Conservation (phyloP, 176 grass and related monocot genomes). For the Oropetium thomaeum region DNA sequence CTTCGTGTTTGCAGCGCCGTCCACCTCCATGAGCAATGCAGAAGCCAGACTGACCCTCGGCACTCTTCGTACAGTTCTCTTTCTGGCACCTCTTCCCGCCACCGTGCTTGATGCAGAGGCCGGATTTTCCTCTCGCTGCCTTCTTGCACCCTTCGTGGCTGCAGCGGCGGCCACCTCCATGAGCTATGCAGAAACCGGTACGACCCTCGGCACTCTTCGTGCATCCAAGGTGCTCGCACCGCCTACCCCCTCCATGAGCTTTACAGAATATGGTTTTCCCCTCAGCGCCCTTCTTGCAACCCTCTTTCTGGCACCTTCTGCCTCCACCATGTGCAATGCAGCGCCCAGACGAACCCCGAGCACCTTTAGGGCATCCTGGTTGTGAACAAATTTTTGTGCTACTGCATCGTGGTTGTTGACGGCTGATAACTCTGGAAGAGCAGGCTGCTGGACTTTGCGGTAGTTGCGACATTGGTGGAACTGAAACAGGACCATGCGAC, state of each 20-base stretch:
- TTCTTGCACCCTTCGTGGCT: slow-evolving; percentile 41
- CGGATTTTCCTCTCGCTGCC: slow-evolving; percentile 58
- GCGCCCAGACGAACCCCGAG: slow-evolving; percentile 61
- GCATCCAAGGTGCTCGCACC: slow-evolving; percentile 50
- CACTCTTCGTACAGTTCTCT: slow-evolving; percentile 50
- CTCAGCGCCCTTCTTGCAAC: slow-evolving; percentile 52
- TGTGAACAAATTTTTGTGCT: slow-evolving; percentile 58
- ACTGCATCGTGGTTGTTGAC: slow-evolving; percentile 33
- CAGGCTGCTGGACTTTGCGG: slow-evolving; percentile 27
- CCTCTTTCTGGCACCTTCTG: slow-evolving; percentile 50
- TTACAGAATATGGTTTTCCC: slow-evolving; percentile 58
- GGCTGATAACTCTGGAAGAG: slow-evolving; percentile 20
- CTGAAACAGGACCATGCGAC: background rate
- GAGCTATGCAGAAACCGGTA: slow-evolving; percentile 53
- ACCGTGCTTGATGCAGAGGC: slow-evolving; percentile 58
- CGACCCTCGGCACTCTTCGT: slow-evolving; percentile 55
- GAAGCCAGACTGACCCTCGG: slow-evolving; percentile 54
- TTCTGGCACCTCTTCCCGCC: slow-evolving; percentile 61
- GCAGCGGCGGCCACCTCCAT: slow-evolving; percentile 53
- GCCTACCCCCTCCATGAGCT: slow-evolving; percentile 51
- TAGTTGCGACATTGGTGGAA: background rate
- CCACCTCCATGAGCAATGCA: too few species aligned
- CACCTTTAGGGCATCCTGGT: slow-evolving; percentile 49
- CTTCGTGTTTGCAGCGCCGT: slow-evolving; percentile 41
- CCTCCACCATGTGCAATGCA: slow-evolving; percentile 82